phyloP scores from a whole-genome alignment of 352 stramenopile species.

The Pythium biforme region DNA sequence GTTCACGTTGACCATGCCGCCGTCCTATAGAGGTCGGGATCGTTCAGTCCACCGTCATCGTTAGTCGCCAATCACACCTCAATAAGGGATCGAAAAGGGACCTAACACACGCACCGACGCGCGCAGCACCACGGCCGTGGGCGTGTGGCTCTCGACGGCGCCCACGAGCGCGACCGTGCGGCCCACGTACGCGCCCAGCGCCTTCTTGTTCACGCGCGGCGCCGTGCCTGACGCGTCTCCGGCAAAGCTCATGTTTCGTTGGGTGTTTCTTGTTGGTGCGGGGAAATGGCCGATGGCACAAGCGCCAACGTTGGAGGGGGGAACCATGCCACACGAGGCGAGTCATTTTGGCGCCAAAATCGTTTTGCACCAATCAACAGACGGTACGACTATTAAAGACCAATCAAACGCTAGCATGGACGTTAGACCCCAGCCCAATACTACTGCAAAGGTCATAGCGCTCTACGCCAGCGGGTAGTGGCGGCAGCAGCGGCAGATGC shows the following conservation, averaged over 20 bases:
- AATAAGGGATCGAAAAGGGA: too few relatives aligned
- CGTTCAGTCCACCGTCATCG: too few relatives aligned
- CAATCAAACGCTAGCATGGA: too few relatives aligned
- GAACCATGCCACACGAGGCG: too few relatives aligned
- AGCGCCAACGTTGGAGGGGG: background rate
- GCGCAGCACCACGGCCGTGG: conserved; percentile 66
- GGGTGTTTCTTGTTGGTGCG: background rate
- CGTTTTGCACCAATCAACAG: conserved; percentile 17
- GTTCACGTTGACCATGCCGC: conserved; percentile 75
- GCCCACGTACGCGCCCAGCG: conserved; percentile 55
- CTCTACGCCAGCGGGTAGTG: conserved; percentile 17
- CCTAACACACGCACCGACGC: conserved; percentile 42
- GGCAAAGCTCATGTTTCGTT: conserved; percentile 50
- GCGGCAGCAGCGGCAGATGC: conserved; percentile 63
- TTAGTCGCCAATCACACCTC: too few relatives aligned
- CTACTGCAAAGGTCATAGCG: too few relatives aligned
- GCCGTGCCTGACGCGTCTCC: conserved; percentile 52
- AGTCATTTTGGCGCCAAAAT: conserved; percentile 23
- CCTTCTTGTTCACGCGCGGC: conserved; percentile 83
- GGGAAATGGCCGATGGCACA: conserved; percentile 5
- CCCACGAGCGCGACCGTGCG: conserved; percentile 77
- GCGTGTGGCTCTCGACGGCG: conserved; percentile 69
- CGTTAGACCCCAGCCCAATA: too few relatives aligned
- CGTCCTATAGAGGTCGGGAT: too few relatives aligned
- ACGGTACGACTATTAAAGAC: background rate